phyloP scores from a whole-genome alignment of 2,329 filamentous ascomycete genomes.

The Metarhizium guizhouense region DNA sequence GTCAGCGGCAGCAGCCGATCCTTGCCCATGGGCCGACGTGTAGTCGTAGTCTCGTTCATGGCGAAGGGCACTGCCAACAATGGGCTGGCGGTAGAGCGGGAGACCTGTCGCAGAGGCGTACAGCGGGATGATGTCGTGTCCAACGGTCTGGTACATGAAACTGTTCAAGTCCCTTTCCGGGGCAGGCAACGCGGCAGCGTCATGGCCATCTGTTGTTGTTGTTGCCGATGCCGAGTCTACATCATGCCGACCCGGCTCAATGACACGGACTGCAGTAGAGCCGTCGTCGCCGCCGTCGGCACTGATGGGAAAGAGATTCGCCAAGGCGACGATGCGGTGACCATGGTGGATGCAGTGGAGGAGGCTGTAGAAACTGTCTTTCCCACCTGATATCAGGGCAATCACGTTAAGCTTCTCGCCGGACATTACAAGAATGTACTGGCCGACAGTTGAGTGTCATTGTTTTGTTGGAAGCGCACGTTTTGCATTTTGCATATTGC shows the following conservation, averaged over 20 bases:
- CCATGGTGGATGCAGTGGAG: conserved; percentile 83
- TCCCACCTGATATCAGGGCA: conserved; percentile 88
- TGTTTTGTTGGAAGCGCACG: too few species aligned
- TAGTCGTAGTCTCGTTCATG: conserved; percentile 60
- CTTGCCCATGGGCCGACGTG: conserved; percentile 12
- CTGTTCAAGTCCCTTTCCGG: conserved; percentile 63
- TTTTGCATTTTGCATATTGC: not conserved
- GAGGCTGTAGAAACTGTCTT: conserved; percentile 91
- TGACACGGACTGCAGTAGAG: conserved; percentile 5
- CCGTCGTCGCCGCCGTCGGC: not conserved
- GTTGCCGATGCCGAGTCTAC: not conserved
- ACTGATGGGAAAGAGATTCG: conserved; percentile 63
- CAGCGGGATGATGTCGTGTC: conserved; percentile 76
- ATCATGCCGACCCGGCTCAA: conserved; percentile 10
- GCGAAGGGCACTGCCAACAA: conserved; percentile 62
- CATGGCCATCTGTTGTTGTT: not conserved
- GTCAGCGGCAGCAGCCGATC: conserved; percentile 37
- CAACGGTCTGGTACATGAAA: conserved; percentile 99
- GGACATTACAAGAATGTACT: conserved; percentile 23
- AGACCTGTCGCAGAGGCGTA: conserved; percentile 72
- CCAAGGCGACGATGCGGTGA: conserved; percentile 77
- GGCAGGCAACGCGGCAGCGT: not conserved
- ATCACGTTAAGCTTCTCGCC: conserved; percentile 62
- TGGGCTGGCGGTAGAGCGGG: conserved; percentile 74
- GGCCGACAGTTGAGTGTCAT: not conserved